These are phyloP conservation scores for Colletotrichum spinosum DNA, from an alignment of 2,329 filamentous ascomycete species.

Conservation along the genomic window DNA sequence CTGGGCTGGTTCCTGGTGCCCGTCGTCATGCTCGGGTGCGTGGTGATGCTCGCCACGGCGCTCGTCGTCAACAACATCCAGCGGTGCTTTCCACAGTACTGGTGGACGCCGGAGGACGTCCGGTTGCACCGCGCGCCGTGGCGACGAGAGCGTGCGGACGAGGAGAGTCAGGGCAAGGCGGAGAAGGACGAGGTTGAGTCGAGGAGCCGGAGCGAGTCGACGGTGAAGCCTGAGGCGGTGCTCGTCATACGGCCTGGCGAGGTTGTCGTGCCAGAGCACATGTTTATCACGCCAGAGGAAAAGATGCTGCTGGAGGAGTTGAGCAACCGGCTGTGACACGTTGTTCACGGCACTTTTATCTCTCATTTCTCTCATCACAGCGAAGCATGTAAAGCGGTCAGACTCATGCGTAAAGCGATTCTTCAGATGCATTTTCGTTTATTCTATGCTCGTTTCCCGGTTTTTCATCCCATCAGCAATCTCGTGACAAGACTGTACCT, in stretches of 20 bases:
- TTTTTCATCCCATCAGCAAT: background rate
- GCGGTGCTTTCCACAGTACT: slow-evolving; percentile 75
- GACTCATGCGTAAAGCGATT: too few relatives aligned
- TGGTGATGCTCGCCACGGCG: slow-evolving; percentile 71
- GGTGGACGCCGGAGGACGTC: slow-evolving; percentile 68
- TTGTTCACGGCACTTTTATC: background rate
- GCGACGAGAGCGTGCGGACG: slow-evolving; percentile 4
- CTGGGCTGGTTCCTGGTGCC: slow-evolving; percentile 79
- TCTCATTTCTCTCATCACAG: too few relatives aligned
- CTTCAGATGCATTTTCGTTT: too few relatives aligned
- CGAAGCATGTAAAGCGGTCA: too few relatives aligned
- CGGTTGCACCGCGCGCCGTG: slow-evolving; percentile 19
- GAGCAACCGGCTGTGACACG: slow-evolving; percentile 45
- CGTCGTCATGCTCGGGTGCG: slow-evolving; percentile 69
- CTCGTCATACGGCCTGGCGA: slow-evolving; percentile 50
- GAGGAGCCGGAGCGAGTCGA: slow-evolving; percentile 18
- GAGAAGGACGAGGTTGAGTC: slow-evolving; percentile 9
- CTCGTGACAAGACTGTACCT: background rate
- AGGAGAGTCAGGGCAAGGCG: slow-evolving; percentile 13
- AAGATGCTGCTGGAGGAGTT: slow-evolving; percentile 49
- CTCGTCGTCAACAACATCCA: slow-evolving; percentile 77
- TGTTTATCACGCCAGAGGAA: slow-evolving; percentile 53
- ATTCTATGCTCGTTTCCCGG: slow-evolving; percentile 7
- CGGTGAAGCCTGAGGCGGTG: slow-evolving; percentile 39
- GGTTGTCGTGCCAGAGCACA: slow-evolving; percentile 48